phyloP scores from a whole-genome alignment of 768 basidiomycete genomes.

The Paxillus ammoniavirescens region DNA sequence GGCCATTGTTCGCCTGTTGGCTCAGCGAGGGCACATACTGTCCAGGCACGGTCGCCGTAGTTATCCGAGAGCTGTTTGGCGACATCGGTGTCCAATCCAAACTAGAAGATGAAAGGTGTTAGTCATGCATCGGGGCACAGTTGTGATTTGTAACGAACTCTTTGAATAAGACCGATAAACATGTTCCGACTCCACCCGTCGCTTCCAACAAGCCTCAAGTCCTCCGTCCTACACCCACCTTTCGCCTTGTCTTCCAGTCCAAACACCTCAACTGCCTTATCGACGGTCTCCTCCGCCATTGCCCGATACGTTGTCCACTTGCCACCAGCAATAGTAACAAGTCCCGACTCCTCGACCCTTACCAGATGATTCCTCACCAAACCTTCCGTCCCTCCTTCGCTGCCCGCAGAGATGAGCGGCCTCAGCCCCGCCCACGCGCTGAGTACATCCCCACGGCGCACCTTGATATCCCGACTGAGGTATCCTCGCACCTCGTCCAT shows the following conservation, averaged over 20 bases:
- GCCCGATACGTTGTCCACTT: constrained; percentile 99
- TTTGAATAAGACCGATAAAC: constrained; percentile 94
- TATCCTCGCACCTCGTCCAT: constrained; percentile 91
- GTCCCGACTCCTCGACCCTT: constrained; percentile 71
- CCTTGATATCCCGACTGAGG: constrained; percentile 88
- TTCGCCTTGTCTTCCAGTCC: constrained; percentile 52
- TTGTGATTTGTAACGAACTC: constrained; percentile 45
- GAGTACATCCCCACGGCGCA: constrained; percentile 91
- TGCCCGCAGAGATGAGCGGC: constrained; percentile 84
- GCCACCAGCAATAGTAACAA: constrained; percentile 93
- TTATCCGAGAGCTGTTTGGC: constrained; percentile 91
- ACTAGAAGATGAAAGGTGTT: constrained; percentile 42
- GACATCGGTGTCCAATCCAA: constrained; percentile 87
- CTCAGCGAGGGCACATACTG: constrained; percentile 77
- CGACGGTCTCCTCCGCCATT: constrained; percentile 95
- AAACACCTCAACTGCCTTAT: constrained; percentile 81
- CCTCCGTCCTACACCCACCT: constrained; percentile 74
- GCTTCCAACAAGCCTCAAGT: constrained; percentile 82
- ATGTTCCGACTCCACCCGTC: constrained; percentile 95
- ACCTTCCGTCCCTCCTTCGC: constrained; percentile 73
- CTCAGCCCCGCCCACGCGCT: constrained; percentile 94
- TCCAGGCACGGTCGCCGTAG: constrained; percentile 97
- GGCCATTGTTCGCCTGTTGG: constrained; percentile 82
- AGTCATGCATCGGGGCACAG: neutral
- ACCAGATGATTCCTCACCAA: constrained; percentile 95